phyloP scores from a whole-genome alignment of 2,329 filamentous ascomycete species.

The Elsinoe ampelina region DNA sequence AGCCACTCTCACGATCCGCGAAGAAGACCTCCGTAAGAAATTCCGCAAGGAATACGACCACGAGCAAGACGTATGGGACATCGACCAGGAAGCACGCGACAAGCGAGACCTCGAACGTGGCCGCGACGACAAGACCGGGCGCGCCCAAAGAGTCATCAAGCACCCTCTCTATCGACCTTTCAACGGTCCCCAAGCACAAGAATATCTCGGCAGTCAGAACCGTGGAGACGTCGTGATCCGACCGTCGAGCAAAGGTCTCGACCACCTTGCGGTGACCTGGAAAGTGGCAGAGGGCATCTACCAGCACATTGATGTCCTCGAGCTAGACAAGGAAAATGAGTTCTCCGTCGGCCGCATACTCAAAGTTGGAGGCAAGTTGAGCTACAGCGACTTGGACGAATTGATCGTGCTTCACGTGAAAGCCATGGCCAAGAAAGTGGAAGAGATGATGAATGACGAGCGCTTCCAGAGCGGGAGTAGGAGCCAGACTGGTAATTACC shows the following conservation, averaged over 20 bases:
- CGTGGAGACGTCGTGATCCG: constrained; percentile 89
- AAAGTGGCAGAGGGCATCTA: constrained; percentile 95
- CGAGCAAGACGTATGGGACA: constrained; percentile 75
- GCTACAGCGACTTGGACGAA: constrained; percentile 92
- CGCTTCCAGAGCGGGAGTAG: constrained; percentile 81
- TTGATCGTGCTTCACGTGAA: constrained; percentile 95
- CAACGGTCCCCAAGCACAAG: constrained; percentile 84
- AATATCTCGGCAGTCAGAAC: constrained; percentile 78
- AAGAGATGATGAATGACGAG: constrained; percentile 89
- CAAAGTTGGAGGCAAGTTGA: constrained; percentile 78
- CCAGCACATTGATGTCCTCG: constrained; percentile 93
- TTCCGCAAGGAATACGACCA: constrained; percentile 62
- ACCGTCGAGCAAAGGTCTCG: constrained; percentile 87
- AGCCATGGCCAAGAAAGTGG: constrained; percentile 94
- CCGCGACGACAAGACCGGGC: constrained; percentile 75
- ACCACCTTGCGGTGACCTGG: constrained; percentile 95
- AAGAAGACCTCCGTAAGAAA: constrained; percentile 67
- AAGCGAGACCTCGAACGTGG: constrained; percentile 70
- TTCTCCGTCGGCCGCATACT: constrained; percentile 84
- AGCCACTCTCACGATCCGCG: constrained; percentile 74
- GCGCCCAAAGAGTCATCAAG: constrained; percentile 90
- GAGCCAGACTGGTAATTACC: constrained; percentile 78
- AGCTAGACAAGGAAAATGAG: constrained; percentile 94
- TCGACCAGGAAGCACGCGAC: constrained; percentile 56
- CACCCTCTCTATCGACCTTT: constrained; percentile 93